Percentiles rank a stretch among this genome's conserved stretches.
Evolutionary conservation across 2,329 filamentous ascomycete species (phyloP).

Genomic region (Ophiostoma himal-ulmi): DNA sequence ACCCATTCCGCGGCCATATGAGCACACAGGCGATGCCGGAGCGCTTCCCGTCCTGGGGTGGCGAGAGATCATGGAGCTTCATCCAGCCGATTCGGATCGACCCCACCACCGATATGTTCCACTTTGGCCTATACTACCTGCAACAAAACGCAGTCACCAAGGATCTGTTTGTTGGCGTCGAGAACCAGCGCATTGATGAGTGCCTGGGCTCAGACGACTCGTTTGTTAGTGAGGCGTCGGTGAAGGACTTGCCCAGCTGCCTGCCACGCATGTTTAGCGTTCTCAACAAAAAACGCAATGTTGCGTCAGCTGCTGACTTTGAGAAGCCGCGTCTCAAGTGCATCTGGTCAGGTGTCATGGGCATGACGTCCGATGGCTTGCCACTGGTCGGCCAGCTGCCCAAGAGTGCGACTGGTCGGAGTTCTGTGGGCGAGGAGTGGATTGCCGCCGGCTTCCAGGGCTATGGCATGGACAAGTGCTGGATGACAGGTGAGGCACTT

Average conservation of each 20-base stretch:
- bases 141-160: slow-evolving; percentile 20
- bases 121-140: slow-evolving; percentile 22
- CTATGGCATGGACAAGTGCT: slow-evolving; percentile 28
- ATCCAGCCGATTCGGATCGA: background rate
- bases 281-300: background rate
- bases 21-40: slow-evolving; percentile 35
- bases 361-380: slow-evolving; percentile 21
- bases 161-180: slow-evolving; percentile 24
- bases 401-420: background rate
- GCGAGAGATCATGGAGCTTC: slow-evolving; percentile 25
- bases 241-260: background rate
- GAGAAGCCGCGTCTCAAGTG: slow-evolving; percentile 4
- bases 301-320: background rate
- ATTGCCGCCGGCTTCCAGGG: slow-evolving; percentile 27
- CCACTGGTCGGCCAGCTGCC: slow-evolving; percentile 22
- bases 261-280: slow-evolving; percentile 21
- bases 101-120: slow-evolving; percentile 1
- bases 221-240: background rate
- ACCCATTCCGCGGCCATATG: slow-evolving; percentile 40
- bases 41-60: slow-evolving; percentile 21
- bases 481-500: slow-evolving; percentile 24
- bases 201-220: slow-evolving; percentile 21
- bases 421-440: slow-evolving; percentile 22
- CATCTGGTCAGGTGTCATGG: slow-evolving; percentile 23
- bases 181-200: slow-evolving; percentile 19